A percentile compares a stretch with the other conserved stretches of the same genome.
Evolutionary conservation across 225 moss, liverwort and hornwort species (phyloP).

Genomic region (Pseudisothecium myosuroides): DNA sequence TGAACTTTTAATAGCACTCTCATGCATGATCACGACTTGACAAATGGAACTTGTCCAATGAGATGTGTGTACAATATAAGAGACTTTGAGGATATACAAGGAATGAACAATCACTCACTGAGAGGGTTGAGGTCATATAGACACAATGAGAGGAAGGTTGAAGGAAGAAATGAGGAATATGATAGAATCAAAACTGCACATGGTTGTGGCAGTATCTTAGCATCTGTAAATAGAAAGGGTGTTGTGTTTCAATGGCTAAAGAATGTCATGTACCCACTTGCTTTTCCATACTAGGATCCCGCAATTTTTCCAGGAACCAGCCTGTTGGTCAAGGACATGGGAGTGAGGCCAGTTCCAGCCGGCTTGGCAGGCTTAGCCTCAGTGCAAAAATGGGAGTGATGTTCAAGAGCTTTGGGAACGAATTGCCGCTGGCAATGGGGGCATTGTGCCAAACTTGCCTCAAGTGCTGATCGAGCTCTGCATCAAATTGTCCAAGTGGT

Average conservation of each 20-base stretch:
- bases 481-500: not conserved
- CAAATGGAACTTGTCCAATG: not conserved
- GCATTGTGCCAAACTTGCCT: constrained; percentile 39
- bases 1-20: not conserved
- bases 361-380: constrained; percentile 40
- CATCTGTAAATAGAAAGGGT: not conserved
- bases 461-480: constrained; percentile 40
- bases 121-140: not conserved
- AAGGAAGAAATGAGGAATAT: not conserved
- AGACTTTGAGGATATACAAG: not conserved
- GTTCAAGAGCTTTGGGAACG: constrained; percentile 46
- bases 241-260: not conserved
- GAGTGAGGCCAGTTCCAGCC: constrained; percentile 45
- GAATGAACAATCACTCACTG: not conserved
- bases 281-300: constrained; percentile 27
- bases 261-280: constrained; percentile 24
- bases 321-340: constrained; percentile 50
- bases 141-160: not conserved
- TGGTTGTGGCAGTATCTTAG: not conserved
- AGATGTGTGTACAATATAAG: not conserved
- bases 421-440: constrained; percentile 46
- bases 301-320: constrained; percentile 30
- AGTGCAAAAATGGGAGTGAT: constrained; percentile 47
- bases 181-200: not conserved
- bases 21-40: not conserved